Percentiles rank a stretch among this genome's conserved stretches.
These are phyloP conservation scores for Rhodotorula sp. DNA, from an alignment of 1,284 basidiomycete species.

Conservation along the genomic window DNA sequence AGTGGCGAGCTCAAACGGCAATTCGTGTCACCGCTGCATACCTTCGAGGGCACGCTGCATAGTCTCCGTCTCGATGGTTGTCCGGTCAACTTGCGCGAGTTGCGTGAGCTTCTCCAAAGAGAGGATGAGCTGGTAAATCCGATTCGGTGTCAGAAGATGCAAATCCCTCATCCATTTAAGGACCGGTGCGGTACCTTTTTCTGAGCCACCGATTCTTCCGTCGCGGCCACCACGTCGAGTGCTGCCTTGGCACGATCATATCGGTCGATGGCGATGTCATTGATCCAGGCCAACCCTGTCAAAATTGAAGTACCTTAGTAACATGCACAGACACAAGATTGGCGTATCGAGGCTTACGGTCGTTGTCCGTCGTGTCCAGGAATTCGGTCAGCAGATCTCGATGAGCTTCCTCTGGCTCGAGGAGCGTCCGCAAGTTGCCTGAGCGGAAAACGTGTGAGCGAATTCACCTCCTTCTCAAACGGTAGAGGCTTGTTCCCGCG, in stretches of 20 bases:
- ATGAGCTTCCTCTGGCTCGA: constrained; percentile 67
- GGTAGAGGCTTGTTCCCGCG: constrained; percentile 21
- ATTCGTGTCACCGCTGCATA: constrained; percentile 9
- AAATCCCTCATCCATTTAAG: too few species aligned
- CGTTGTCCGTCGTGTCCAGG: constrained; percentile 64
- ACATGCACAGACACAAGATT: not conserved
- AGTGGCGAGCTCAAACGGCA: constrained; percentile 21
- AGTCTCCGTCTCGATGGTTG: constrained; percentile 38
- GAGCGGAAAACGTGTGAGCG: not conserved
- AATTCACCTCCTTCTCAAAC: not conserved
- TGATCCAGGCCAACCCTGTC: constrained; percentile 72
- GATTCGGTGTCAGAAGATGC: not conserved
- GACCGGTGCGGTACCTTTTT: constrained; percentile 60
- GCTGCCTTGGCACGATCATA: constrained; percentile 66
- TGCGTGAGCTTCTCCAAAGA: constrained; percentile 86
- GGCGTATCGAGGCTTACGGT: constrained; percentile 42
- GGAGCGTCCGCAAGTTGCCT: constrained; percentile 73
- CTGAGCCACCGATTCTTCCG: constrained; percentile 59
- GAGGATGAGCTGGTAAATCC: constrained; percentile 66
- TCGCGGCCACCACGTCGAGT: constrained; percentile 62
- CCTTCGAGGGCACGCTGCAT: constrained; percentile 48
- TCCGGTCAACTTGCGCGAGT: constrained; percentile 64
- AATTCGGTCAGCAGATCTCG: constrained; percentile 68
- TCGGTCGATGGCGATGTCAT: constrained; percentile 71
- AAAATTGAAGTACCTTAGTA: not conserved